Percentiles rank a stretch among this genome's conserved stretches.
Conservation (phyloP, 2,329 filamentous ascomycete species). For the Cytospora leucostoma region DNA sequence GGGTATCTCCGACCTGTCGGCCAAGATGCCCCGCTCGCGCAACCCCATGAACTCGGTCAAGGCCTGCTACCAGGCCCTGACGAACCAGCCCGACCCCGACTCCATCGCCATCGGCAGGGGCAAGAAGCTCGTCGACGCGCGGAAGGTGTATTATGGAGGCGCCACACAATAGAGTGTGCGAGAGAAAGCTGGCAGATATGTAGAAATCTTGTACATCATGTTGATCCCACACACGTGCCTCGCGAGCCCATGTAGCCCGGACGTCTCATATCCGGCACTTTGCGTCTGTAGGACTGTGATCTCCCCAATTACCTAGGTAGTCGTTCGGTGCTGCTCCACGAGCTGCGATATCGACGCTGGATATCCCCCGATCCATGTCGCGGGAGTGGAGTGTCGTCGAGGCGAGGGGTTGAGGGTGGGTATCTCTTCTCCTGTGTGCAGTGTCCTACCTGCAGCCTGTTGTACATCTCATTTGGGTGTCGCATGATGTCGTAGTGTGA, state of each 20-base stretch:
- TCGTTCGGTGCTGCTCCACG: background rate
- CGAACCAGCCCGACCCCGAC: conserved; percentile 82
- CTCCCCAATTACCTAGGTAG: background rate
- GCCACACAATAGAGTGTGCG: conserved; percentile 56
- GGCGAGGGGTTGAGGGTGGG: background rate
- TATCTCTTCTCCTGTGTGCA: background rate
- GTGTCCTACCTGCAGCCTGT: background rate
- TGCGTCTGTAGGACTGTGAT: background rate
- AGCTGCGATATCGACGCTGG: background rate
- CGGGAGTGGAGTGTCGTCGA: background rate
- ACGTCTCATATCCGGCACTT: no score
- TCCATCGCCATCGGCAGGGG: conserved; percentile 86
- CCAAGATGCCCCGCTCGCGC: conserved; percentile 77
- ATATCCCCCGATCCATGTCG: background rate
- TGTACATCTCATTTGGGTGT: background rate
- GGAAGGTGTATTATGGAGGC: conserved; percentile 96
- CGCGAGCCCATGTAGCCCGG: no score
- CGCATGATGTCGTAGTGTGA: background rate
- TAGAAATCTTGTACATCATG: conserved; percentile 26
- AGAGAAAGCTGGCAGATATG: conserved; percentile 3
- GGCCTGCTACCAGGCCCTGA: conserved; percentile 80
- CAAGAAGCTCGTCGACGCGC: conserved; percentile 92
- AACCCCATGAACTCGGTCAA: conserved; percentile 99
- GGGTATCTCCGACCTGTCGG: conserved; percentile 85
- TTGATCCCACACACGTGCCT: background rate